Percentiles rank a stretch among this genome's conserved stretches.
Conservation (phyloP, 495 filamentous ascomycete genomes). For the Penicillium coprophilum region DNA sequence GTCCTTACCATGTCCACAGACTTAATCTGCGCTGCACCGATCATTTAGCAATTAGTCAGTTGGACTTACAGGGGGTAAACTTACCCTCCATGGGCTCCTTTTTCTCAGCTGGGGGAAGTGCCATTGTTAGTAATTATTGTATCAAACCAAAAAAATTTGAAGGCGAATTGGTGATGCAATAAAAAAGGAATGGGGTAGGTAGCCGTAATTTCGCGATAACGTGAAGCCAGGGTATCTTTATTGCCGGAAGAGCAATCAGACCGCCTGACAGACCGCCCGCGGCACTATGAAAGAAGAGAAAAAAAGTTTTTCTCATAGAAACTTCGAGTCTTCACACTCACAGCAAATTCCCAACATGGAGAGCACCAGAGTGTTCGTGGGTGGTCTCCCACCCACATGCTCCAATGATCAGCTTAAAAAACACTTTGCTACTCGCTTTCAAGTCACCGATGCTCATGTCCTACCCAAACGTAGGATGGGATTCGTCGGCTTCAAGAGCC, state of each 20-base stretch:
- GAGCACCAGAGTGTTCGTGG: constrained; percentile 81
- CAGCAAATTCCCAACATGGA: constrained; percentile 39
- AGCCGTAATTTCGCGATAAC: constrained; percentile 18
- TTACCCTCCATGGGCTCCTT: constrained; percentile 71
- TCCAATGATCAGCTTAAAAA: constrained; percentile 79
- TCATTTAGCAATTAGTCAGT: constrained; percentile 30
- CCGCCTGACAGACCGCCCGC: constrained; percentile 36
- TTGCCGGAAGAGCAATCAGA: constrained; percentile 17
- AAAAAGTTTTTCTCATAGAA: constrained; percentile 27
- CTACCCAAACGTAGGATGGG: constrained; percentile 87
- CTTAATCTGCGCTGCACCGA: constrained; percentile 79
- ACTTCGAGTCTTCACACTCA: constrained; percentile 25
- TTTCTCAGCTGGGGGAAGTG: constrained; percentile 47
- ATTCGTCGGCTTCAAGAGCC: constrained; percentile 90
- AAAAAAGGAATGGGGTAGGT: not conserved
- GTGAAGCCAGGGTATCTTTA: constrained; percentile 12
- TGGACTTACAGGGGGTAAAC: constrained; percentile 20
- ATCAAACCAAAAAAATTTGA: not conserved
- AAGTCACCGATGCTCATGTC: constrained; percentile 86
- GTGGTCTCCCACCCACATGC: constrained; percentile 72
- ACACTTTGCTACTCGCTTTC: constrained; percentile 76
- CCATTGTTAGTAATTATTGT: constrained; percentile 35
- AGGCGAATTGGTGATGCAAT: not conserved
- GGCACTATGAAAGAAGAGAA: constrained; percentile 36
- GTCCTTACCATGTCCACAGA: constrained; percentile 90